Evolutionary conservation across 805 yeast species (phyloP).

Genomic region (Candida ipomoeae): DNA sequence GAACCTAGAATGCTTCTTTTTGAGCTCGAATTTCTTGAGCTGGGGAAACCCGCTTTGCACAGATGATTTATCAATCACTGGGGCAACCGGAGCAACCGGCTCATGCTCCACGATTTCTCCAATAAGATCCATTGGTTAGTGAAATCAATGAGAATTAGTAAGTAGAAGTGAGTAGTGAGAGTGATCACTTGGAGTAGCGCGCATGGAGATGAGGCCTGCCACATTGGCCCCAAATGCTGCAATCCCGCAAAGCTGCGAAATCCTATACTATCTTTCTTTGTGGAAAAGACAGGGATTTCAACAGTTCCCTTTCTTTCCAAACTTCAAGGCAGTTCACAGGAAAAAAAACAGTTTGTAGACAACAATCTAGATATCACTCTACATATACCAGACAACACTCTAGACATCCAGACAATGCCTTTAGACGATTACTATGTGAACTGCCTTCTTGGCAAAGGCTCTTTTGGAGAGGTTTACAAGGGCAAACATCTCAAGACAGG

Average conservation of each 20-base stretch:
- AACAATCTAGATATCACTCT: too few relatives aligned
- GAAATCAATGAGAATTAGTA: background rate
- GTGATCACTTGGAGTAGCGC: background rate
- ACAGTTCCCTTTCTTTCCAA: background rate
- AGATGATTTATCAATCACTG: slow-evolving; percentile 9
- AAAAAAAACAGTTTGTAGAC: background rate
- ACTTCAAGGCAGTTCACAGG: background rate
- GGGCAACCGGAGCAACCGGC: slow-evolving; percentile 27
- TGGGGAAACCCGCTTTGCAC: slow-evolving; percentile 34
- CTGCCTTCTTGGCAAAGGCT: slow-evolving; percentile 61
- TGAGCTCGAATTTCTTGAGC: slow-evolving; percentile 28
- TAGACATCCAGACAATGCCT: slow-evolving; percentile 9
- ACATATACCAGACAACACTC: too few relatives aligned
- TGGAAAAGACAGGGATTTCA: background rate
- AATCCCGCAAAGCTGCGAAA: slow-evolving; percentile 6
- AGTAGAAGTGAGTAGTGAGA: too few relatives aligned
- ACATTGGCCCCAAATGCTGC: background rate
- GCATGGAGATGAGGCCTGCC: slow-evolving; percentile 1
- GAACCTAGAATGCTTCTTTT: slow-evolving; percentile 10
- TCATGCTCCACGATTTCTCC: slow-evolving; percentile 73
- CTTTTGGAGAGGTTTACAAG: slow-evolving; percentile 81
- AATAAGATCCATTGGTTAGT: slow-evolving; percentile 52
- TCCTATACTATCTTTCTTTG: background rate
- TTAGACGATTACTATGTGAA: slow-evolving; percentile 16
- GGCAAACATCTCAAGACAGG: slow-evolving; percentile 38